These are phyloP conservation scores for Annona squamosa DNA, from an alignment of 164 flowering plant species.

Conservation along the genomic window DNA sequence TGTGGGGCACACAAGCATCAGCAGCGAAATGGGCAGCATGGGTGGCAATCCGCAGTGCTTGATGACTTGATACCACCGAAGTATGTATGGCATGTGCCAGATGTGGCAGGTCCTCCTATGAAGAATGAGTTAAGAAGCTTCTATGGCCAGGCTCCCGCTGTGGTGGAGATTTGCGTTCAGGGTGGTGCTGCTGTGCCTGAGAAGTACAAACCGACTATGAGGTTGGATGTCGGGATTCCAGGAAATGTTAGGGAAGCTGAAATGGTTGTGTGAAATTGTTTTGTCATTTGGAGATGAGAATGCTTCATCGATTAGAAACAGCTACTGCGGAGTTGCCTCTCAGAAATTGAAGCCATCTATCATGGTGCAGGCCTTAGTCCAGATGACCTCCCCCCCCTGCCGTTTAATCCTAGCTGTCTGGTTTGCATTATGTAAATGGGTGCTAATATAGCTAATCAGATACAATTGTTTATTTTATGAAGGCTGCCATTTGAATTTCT, in stretches of 20 bases:
- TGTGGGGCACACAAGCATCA: conserved; percentile 95
- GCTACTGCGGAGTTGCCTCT: too few relatives aligned
- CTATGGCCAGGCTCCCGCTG: conserved; percentile 93
- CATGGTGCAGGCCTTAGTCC: neutral
- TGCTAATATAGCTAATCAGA: too few relatives aligned
- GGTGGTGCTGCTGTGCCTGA: conserved; percentile 90
- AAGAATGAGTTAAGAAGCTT: conserved; percentile 63
- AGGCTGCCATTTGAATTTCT: too few relatives aligned
- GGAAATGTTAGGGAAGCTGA: conserved; percentile 63
- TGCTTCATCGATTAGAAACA: neutral
- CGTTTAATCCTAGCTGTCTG: neutral
- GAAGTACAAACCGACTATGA: conserved; percentile 78
- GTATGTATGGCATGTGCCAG: conserved; percentile 94
- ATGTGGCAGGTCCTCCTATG: conserved; percentile 54
- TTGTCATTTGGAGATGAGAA: neutral
- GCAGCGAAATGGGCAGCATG: conserved; percentile 96
- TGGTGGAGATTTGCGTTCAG: conserved; percentile 90
- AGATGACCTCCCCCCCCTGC: neutral
- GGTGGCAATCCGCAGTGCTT: conserved; percentile 86
- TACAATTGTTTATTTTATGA: too few relatives aligned
- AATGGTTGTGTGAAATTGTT: conserved; percentile 62
- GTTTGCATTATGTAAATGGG: too few relatives aligned
- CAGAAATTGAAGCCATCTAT: too few relatives aligned
- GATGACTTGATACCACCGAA: conserved; percentile 89
- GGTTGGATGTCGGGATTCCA: conserved; percentile 90